Base-by-base conservation (phyloP, 2,329 filamentous ascomycete species). In the Trichothecium roseum region DNA sequence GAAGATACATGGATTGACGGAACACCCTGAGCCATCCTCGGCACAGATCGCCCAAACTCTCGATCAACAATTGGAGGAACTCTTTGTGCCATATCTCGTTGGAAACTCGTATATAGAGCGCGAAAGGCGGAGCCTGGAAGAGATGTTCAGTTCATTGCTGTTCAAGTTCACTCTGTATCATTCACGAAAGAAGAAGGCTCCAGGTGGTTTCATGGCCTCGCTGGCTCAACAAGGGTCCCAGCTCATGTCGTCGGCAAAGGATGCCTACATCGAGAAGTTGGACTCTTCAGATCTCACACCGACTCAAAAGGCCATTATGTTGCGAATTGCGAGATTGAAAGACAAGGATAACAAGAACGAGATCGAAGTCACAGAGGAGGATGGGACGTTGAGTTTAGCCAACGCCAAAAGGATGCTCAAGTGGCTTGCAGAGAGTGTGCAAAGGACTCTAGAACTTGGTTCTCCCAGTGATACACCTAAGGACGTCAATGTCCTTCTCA, bases 111-210 rank as follows among this genome's bases (percentile, higher is more conserved):
- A 82, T 45, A 82, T 84, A 39, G 79, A 83, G 38, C 68, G 78
- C 40, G 79, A 84, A 51, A 73, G 64, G 50, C 77, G 67, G 55
- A 81, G 72, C 39, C 59, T 91, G 33, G 84, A 88, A 51, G 84
- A 89, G 53, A 62, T 88, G 44, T 87, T 94, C 60, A 89, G 86
- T 37, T 94, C 91, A 0, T 63, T 98, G 36, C 72, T 96, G 4
- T 94, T 98, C 73, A 94, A 93, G 49, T 98, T 91, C 52, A 93
- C 86, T 13, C 82, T 93, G n/a, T 96, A 89, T 53, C 91, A 98
- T 56, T 86, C 82, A 1, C 69, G 81, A 40, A 72, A 86, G 42
- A 89, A 94, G 57, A 95, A 93, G 66, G 79, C 81, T 18, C 83
- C 88, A 2, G 86, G 84, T 1, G 86, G 86, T 1, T 95, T 95